Evolutionary conservation across 2,329 filamentous ascomycete species (phyloP), one percentile per base, ranked within the genome.

Genomic region (Nemania bipapillata): DNA sequence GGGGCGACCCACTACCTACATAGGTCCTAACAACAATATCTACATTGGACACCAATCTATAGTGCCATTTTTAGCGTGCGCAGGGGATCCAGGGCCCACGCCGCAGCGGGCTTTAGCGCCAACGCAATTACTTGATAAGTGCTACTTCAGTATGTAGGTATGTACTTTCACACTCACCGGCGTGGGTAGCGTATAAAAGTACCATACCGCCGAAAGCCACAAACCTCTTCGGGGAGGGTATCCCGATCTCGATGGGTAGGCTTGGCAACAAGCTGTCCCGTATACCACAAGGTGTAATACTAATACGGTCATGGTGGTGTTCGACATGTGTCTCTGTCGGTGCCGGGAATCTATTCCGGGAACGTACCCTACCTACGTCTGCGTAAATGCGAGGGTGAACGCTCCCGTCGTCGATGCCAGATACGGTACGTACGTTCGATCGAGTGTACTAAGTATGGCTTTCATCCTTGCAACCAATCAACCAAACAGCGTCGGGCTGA

Each of bases 341-440:
- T 4, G 12, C 40, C 15, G 40, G 37, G 52, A 32, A 49, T 63
- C 60, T 63, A 63, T 56, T 63, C 40, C 40, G 40, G 60, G 50
- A 50, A 22, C 22, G 35, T n/a, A 45, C 15, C 12, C 37, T 32
- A 40, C 37, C 3, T 40, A 40, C 37, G 15, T 40, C 37, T 6
- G 3, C 30, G 30, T 32, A 32, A 32, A 32, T 32, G 30, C 30
- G 30, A 32, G 30, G 30, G 30, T 9, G 9, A 32, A 4, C 4
- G 9, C 9, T 9, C 30, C 40, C 40, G 40, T 15, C 20, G 40
- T 45, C 40, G 40, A 45, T 45, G 40, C 20, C 4, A 15, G 40
- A 45, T 45, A 15, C 20, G 12, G 40, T 45, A 15, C 12, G 7
- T 15, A n/a, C 40, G 15, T 15, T 15, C n/a, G n/a, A n/a, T n/a